phyloP scores from a whole-genome alignment of 2,329 filamentous ascomycete species.

The Exophiala dermatitidis region DNA sequence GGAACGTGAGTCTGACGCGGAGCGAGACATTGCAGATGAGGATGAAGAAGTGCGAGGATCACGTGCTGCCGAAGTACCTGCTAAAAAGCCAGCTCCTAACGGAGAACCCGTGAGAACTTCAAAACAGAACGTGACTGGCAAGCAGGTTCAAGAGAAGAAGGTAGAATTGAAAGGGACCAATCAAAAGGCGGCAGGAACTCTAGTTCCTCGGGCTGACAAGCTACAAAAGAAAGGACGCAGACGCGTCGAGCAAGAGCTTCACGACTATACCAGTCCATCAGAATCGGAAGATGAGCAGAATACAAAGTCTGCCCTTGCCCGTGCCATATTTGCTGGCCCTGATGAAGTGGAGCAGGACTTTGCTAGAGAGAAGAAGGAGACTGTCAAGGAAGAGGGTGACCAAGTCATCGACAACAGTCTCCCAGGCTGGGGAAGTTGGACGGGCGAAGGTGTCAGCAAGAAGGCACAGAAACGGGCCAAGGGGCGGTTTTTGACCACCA shows the following conservation, averaged over 20 bases:
- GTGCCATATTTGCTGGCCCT: conserved; percentile 71
- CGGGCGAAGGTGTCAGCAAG: conserved; percentile 71
- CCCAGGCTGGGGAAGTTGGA: conserved; percentile 91
- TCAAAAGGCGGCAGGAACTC: background rate
- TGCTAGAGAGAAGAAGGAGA: conserved; percentile 66
- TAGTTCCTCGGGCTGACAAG: background rate
- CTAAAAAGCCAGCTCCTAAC: background rate
- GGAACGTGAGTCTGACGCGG: conserved; percentile 49
- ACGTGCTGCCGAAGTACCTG: background rate
- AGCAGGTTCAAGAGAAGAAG: background rate
- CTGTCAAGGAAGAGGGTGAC: conserved; percentile 69
- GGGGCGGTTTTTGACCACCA: conserved; percentile 42
- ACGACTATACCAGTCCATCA: conserved; percentile 21
- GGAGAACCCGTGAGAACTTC: background rate
- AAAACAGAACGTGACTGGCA: conserved; percentile 25
- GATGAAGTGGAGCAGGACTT: conserved; percentile 65
- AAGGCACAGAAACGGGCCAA: conserved; percentile 52
- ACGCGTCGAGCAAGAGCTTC: conserved; percentile 17
- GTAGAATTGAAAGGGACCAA: background rate
- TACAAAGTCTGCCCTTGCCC: conserved; percentile 56
- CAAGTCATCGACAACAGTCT: conserved; percentile 76
- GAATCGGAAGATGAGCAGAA: conserved; percentile 39
- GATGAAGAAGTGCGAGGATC: conserved; percentile 24
- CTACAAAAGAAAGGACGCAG: conserved; percentile 19
- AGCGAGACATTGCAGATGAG: conserved; percentile 28